phyloP scores from a whole-genome alignment of 805 yeast species.

The Lipomyces spencermartinsiae region DNA sequence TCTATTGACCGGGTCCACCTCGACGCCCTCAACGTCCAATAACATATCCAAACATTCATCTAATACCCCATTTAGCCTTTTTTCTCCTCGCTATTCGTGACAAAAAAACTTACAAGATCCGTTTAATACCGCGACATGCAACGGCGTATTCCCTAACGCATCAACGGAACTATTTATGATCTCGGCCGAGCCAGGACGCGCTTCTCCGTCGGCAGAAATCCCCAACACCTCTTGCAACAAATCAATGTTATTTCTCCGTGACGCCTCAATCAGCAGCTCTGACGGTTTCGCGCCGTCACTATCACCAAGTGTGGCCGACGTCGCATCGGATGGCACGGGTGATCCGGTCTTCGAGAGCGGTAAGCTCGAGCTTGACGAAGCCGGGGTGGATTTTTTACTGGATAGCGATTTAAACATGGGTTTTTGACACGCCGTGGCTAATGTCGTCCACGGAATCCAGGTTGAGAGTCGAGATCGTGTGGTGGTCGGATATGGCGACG shows the following conservation, averaged over 20 bases:
- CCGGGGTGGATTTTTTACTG: slow-evolving; percentile 16
- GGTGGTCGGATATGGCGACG: background rate
- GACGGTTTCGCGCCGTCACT: slow-evolving; percentile 73
- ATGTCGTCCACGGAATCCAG: slow-evolving; percentile 7
- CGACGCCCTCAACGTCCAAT: slow-evolving; percentile 88
- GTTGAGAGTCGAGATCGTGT: background rate
- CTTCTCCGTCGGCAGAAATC: slow-evolving; percentile 47
- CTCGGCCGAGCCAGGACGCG: slow-evolving; percentile 46
- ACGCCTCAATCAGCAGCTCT: slow-evolving; percentile 84
- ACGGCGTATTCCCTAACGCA: slow-evolving; percentile 77
- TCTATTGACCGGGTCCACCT: slow-evolving; percentile 79
- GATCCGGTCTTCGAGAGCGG: slow-evolving; percentile 7
- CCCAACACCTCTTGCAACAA: slow-evolving; percentile 64
- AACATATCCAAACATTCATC: slow-evolving; percentile 81
- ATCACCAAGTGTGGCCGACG: background rate
- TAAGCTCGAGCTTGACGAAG: background rate
- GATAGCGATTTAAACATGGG: slow-evolving; percentile 17
- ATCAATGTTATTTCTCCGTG: slow-evolving; percentile 86
- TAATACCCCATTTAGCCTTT: background rate
- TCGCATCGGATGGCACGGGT: background rate
- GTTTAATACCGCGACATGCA: slow-evolving; percentile 79
- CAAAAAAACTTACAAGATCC: slow-evolving; percentile 60
- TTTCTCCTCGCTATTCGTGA: background rate
- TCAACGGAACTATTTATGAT: slow-evolving; percentile 74
- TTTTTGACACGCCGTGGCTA: slow-evolving; percentile 12